These are phyloP conservation scores for Plasmodium billcollinsi DNA, from an alignment of 169 alveolate species.

Conservation along the genomic window DNA sequence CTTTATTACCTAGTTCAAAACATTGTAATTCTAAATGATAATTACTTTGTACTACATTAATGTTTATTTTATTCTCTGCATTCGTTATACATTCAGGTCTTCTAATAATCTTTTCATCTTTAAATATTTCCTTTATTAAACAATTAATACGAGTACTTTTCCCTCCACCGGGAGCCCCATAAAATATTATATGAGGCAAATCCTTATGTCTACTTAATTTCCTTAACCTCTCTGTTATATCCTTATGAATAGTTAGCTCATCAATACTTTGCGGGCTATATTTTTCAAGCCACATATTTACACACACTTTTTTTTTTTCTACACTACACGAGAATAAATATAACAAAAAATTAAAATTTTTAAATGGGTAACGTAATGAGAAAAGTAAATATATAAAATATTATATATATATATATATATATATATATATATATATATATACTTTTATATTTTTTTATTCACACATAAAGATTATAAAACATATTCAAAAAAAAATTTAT, in stretches of 20 bases:
- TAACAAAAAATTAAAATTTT: too few relatives aligned
- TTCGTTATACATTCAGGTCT: constrained; percentile 87
- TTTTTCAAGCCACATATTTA: constrained; percentile 95
- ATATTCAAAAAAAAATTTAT: too few relatives aligned
- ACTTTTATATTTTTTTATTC: too few relatives aligned
- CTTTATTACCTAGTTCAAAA: constrained; percentile 94
- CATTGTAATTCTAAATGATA: constrained; percentile 95
- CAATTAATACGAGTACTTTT: constrained; percentile 96
- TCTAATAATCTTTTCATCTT: constrained; percentile 90
- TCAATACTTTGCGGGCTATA: constrained; percentile 92
- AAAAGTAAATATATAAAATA: too few relatives aligned
- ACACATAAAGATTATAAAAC: too few relatives aligned
- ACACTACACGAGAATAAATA: constrained; percentile 42
- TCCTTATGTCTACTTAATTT: constrained; percentile 92
- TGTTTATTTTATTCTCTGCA: constrained; percentile 85
- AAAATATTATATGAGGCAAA: constrained; percentile 97
- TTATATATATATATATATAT: too few relatives aligned
- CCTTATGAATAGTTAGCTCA: constrained; percentile 90
- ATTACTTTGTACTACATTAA: constrained; percentile 90
- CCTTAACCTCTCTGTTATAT: constrained; percentile 86
- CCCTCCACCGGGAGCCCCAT: constrained; percentile 99
- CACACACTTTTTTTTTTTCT: too few relatives aligned
- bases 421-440: too few relatives aligned
- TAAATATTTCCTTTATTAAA: constrained; percentile 93
- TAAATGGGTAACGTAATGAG: too few relatives aligned